Conservation (phyloP, 192 early-diverging fungal genomes). For the Coemansia pectinata region DNA sequence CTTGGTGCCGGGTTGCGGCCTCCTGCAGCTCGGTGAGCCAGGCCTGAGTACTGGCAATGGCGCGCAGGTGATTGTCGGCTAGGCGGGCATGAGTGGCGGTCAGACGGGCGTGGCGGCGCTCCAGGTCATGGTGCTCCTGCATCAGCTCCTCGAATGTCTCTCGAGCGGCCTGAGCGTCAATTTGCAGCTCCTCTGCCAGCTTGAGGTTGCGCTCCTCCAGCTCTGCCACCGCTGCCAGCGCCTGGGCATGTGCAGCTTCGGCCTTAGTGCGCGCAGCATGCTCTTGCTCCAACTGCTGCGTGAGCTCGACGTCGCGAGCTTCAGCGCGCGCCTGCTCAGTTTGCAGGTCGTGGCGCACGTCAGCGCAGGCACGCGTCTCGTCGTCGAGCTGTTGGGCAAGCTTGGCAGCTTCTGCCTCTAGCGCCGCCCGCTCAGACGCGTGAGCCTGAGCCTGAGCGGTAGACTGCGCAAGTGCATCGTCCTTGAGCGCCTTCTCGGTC, state of each 20-base stretch:
- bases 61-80: conserved; percentile 21
- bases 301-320: conserved; percentile 3
- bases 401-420: conserved; percentile 10
- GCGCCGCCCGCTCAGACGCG: conserved; percentile 8
- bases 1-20: conserved; percentile 26
- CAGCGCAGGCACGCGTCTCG: not conserved
- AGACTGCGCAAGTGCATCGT: conserved; percentile 12
- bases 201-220: conserved; percentile 28
- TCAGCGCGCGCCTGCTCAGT: conserved; percentile 5
- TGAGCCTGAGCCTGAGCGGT: conserved; percentile 10
- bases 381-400: conserved; percentile 8
- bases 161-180: conserved; percentile 46
- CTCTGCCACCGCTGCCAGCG: conserved; percentile 15
- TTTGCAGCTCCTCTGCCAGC: conserved; percentile 46
- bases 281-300: conserved; percentile 19
- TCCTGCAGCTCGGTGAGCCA: conserved; percentile 51
- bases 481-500: conserved; percentile 9
- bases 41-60: conserved; percentile 53
- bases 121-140: conserved; percentile 43
- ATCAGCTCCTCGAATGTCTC: conserved; percentile 48
- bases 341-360: not conserved
- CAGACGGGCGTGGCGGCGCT: conserved; percentile 21
- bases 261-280: conserved; percentile 10
- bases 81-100: conserved; percentile 22
- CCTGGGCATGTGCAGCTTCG: conserved; percentile 12